Conservation (phyloP, 2,329 filamentous ascomycete species). For the Myriosclerotinia scirpicola region DNA sequence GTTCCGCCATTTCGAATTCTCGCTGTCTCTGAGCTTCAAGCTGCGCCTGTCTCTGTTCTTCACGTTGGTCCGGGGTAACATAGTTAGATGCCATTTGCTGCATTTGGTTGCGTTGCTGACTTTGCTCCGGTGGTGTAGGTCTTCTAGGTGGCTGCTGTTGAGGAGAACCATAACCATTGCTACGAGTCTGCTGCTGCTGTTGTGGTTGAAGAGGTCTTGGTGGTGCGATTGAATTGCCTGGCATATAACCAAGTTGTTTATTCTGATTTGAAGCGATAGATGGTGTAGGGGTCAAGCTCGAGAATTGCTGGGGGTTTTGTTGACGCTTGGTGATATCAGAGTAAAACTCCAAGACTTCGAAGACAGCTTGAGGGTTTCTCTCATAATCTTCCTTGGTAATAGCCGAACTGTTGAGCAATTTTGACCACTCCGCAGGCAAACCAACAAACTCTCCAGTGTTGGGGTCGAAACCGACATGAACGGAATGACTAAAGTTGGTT, state of each 20-base stretch:
- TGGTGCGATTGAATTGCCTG: slow-evolving; percentile 60
- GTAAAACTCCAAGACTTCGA: slow-evolving; percentile 83
- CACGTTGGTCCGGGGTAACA: slow-evolving; percentile 47
- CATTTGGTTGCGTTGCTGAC: slow-evolving; percentile 57
- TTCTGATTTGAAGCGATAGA: slow-evolving; percentile 54
- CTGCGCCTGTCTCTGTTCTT: slow-evolving; percentile 63
- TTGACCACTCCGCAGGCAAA: slow-evolving; percentile 94
- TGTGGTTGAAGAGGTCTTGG: slow-evolving; percentile 62
- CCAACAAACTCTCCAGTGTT: slow-evolving; percentile 94
- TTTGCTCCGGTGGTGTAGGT: slow-evolving; percentile 49
- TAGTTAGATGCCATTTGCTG: slow-evolving; percentile 58
- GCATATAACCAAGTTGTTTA: slow-evolving; percentile 61
- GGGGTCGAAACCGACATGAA: slow-evolving; percentile 96
- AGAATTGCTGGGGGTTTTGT: slow-evolving; percentile 68
- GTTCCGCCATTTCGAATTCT: slow-evolving; percentile 60
- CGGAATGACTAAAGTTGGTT: slow-evolving; percentile 95
- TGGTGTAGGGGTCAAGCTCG: slow-evolving; percentile 67
- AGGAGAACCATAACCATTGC: slow-evolving; percentile 44
- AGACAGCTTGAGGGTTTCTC: slow-evolving; percentile 85
- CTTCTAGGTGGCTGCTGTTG: slow-evolving; percentile 41
- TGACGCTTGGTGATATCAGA: slow-evolving; percentile 76
- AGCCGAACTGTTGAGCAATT: slow-evolving; percentile 90
- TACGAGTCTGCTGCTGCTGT: slow-evolving; percentile 42
- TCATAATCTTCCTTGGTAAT: slow-evolving; percentile 99
- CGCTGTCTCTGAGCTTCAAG: slow-evolving; percentile 56